phyloP scores from a whole-genome alignment of 257 asterid species.

The Catharanthus roseus region DNA sequence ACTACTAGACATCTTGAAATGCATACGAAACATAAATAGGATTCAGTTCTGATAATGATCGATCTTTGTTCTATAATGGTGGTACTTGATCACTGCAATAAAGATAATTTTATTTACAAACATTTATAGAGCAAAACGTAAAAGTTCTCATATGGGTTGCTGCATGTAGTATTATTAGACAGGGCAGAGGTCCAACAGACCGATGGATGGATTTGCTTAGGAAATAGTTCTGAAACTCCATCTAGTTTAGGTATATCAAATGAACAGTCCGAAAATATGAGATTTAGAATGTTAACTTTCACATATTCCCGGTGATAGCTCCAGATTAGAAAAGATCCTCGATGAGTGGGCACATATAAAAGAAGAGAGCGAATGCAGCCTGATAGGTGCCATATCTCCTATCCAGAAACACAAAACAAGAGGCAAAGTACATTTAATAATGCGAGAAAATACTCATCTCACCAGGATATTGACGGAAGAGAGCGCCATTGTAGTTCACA shows the following conservation, averaged over 20 bases:
- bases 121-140: not conserved
- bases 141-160: not conserved
- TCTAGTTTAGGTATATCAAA: not conserved
- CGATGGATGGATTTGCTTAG: not conserved
- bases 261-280: not conserved
- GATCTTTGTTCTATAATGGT: not conserved
- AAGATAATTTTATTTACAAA: not conserved
- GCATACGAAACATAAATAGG: not conserved
- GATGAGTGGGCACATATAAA: not conserved
- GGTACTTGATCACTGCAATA: not conserved
- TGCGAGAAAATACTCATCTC: constrained; percentile 15
- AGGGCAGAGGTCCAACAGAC: not conserved
- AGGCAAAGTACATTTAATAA: not conserved
- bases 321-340: not conserved
- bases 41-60: not conserved
- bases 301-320: not conserved
- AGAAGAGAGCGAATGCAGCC: too few species aligned
- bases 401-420: constrained; percentile 5
- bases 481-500: constrained; percentile 85
- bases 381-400: too few species aligned
- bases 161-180: not conserved
- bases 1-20: not conserved
- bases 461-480: constrained; percentile 94
- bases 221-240: not conserved
- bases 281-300: not conserved